Evolutionary conservation across 106 monocot genomes (phyloP), one percentile per base, ranked within the genome.

Genomic region (Phalaenopsis equestris): DNA sequence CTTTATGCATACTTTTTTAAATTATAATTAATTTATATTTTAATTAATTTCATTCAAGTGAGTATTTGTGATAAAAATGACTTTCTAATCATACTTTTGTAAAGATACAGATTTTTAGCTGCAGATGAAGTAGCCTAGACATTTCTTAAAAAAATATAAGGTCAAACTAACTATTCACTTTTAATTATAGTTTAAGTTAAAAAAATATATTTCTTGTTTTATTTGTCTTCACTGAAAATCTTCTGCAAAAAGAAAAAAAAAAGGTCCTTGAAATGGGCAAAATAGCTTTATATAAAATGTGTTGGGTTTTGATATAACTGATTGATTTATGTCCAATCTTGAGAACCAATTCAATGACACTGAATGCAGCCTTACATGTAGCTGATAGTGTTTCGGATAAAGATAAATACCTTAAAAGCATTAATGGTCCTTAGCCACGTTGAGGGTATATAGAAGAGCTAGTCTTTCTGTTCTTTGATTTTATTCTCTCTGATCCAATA

Each of bases 381-480:
- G 64, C 21, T 64, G 64, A 64, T 64, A n/a, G 64, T 64, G 64
- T 64, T 23, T 21, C 23, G 64, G 64, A 64, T 64, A 64, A 64
- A 64, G 21, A 64, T 64, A 3, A 64, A 21, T 64, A 58, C 58
- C 58, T 58, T 58, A 58, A 58, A 58, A 58, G 58, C 58, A 58
- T 2, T n/a, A n/a, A 58, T 58, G 58, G 58, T 58, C 19, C 58
- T 58, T 21, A n/a, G 64, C 19, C 64, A 64, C 23, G 64, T 19
- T 64, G 64, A 4, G 4, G 64, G 21, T 58, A 21, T 3, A 18
- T n/a, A 12, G 19, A 23, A 21, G 64, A 64, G 64, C 64, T 23
- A 30, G 30, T 0, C 30, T 30, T 30, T 30, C 21, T 64, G n/a
- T n/a, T 58, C 8, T 64, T 64, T 64, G n/a, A 64, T 64, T 64